phyloP scores from a whole-genome alignment of 1,139 yeast genomes.

The Nematodospora anomalae region DNA sequence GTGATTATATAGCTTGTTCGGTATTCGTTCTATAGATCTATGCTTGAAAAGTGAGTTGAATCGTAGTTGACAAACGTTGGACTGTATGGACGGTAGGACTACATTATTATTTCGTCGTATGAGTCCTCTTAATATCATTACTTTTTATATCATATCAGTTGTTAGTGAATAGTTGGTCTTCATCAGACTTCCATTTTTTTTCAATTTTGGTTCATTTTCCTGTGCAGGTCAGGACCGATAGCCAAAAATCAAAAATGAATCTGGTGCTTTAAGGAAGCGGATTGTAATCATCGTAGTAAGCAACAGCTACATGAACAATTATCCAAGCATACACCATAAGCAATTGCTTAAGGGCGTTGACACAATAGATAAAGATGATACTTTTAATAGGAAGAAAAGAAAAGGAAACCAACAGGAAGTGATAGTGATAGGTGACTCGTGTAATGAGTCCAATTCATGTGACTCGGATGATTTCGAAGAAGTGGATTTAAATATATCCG shows the following conservation, averaged over 20 bases:
- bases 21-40: slow-evolving; percentile 12
- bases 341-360: slow-evolving; percentile 8
- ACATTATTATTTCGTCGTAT: slow-evolving; percentile 1
- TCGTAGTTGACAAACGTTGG: slow-evolving; percentile 1
- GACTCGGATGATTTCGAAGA: slow-evolving; percentile 37
- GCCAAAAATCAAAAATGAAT: too few relatives aligned
- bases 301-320: slow-evolving; percentile 1
- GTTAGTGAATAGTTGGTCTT: not conserved
- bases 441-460: slow-evolving; percentile 6
- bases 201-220: too few relatives aligned
- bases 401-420: slow-evolving; percentile 3
- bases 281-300: too few relatives aligned
- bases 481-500: slow-evolving; percentile 20
- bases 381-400: slow-evolving; percentile 9
- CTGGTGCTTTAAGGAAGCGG: too few relatives aligned
- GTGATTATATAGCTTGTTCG: slow-evolving; percentile 11
- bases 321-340: slow-evolving; percentile 9
- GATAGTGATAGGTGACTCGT: slow-evolving; percentile 2
- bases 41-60: slow-evolving; percentile 9
- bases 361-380: not conserved
- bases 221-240: not conserved
- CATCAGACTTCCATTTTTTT: not conserved
- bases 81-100: not conserved
- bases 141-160: slow-evolving; percentile 1
- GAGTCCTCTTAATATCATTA: not conserved